These are phyloP conservation scores for Modicella reniformis DNA, from an alignment of 371 early-diverging fungal species.

Conservation along the genomic window DNA sequence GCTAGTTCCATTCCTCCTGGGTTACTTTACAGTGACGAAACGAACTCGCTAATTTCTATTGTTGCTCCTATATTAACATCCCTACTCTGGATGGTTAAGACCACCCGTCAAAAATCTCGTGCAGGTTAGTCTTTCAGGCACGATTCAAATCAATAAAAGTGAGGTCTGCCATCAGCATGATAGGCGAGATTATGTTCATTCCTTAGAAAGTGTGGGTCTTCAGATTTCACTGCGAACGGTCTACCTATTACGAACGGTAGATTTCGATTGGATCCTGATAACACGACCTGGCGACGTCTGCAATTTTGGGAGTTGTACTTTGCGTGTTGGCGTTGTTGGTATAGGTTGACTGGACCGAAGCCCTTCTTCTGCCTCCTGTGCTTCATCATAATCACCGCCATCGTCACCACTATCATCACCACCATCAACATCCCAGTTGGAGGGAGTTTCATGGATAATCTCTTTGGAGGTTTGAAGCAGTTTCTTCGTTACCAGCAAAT, in stretches of 20 bases:
- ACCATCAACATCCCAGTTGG: constrained; percentile 17
- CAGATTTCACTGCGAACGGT: constrained; percentile 2
- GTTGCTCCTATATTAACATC: too few relatives aligned
- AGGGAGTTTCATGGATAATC: constrained; percentile 16
- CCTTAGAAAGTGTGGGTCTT: too few relatives aligned
- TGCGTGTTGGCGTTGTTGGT: constrained; percentile 8
- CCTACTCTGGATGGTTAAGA: too few relatives aligned
- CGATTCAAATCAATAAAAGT: too few relatives aligned
- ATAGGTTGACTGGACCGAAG: constrained; percentile 3
- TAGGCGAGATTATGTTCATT: too few relatives aligned
- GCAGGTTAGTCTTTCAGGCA: too few relatives aligned
- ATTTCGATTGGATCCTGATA: too few relatives aligned
- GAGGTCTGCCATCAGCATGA: too few relatives aligned
- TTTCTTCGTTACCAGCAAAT: constrained; percentile 17
- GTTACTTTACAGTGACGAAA: too few relatives aligned
- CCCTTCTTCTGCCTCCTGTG: background rate
- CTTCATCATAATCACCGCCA: constrained; percentile 6
- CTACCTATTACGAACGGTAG: constrained; percentile 3
- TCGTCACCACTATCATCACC: constrained; percentile 13
- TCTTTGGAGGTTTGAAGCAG: constrained; percentile 9
- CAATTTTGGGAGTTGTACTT: constrained; percentile 18
- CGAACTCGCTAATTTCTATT: too few relatives aligned
- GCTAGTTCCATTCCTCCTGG: constrained; percentile 61
- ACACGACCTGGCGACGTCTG: constrained; percentile 14
- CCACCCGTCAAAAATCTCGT: too few relatives aligned